These are phyloP conservation scores for Sonneratia alba DNA, from an alignment of 345 rosid genomes.

Conservation along the genomic window DNA sequence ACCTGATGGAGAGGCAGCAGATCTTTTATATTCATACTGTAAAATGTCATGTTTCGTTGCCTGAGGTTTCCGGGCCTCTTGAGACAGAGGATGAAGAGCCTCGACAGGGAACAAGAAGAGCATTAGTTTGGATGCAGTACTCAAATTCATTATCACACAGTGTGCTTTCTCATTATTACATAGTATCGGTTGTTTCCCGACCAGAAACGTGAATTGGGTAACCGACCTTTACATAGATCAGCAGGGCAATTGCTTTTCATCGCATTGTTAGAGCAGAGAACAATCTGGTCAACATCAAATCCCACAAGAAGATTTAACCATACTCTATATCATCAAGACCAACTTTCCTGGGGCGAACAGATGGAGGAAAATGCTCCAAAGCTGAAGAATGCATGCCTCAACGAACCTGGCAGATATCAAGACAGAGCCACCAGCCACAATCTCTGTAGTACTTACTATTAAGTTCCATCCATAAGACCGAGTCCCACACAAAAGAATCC, in stretches of 20 bases:
- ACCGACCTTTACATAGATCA: background rate
- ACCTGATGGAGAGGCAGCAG: no score
- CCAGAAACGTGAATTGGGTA: background rate
- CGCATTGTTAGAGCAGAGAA: background rate
- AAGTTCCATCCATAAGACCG: background rate
- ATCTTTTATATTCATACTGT: no score
- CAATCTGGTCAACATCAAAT: background rate
- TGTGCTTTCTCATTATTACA: background rate
- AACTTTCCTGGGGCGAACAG: background rate
- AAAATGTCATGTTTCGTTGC: no score
- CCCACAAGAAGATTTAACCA: background rate
- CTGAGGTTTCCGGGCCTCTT: no score
- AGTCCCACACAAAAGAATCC: background rate
- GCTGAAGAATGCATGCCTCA: background rate
- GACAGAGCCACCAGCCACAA: background rate
- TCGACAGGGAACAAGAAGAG: slow-evolving; percentile 1
- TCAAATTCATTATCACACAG: slow-evolving; percentile 30
- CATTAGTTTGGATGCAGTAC: slow-evolving; percentile 64
- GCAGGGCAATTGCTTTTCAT: background rate
- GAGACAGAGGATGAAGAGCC: no score
- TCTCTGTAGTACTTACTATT: background rate
- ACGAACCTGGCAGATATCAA: background rate
- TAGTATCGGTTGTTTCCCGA: background rate
- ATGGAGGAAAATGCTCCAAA: background rate
- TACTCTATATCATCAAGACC: background rate